Evolutionary conservation across 192 early-diverging fungal genomes (phyloP).

Genomic region (Rhizophagus clarus): DNA sequence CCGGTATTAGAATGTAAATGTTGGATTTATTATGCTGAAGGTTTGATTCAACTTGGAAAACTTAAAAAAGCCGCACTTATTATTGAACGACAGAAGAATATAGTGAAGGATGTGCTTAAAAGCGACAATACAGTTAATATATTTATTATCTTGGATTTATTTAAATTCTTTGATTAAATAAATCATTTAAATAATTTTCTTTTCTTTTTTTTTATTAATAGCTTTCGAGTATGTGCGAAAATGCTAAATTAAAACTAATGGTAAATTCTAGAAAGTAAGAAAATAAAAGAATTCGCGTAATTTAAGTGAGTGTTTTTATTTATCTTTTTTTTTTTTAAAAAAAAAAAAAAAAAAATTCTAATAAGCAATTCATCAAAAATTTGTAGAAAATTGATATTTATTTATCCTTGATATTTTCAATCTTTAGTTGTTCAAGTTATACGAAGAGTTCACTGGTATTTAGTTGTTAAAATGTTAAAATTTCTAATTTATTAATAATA

Average conservation of each 20-base stretch:
- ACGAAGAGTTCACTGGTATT: too few species aligned
- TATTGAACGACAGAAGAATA: slow-evolving; percentile 28
- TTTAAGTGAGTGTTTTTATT: too few species aligned
- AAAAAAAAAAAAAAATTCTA: too few species aligned
- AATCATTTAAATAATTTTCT: background rate
- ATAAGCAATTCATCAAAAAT: too few species aligned
- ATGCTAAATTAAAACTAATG: slow-evolving; percentile 13
- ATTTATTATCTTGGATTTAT: background rate
- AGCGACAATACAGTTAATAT: background rate
- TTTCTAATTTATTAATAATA: too few species aligned
- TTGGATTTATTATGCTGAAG: slow-evolving; percentile 52
- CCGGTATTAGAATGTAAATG: slow-evolving; percentile 45
- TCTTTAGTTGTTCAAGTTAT: too few species aligned
- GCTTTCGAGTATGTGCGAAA: slow-evolving; percentile 15
- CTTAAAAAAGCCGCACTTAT: slow-evolving; percentile 35
- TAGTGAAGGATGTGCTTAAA: slow-evolving; percentile 9
- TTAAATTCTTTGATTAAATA: background rate
- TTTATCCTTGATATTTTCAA: too few species aligned
- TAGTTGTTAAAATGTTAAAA: too few species aligned
- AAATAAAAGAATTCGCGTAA: too few species aligned
- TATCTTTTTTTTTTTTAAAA: too few species aligned
- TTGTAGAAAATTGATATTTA: too few species aligned
- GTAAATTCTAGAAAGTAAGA: background rate
- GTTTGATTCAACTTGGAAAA: slow-evolving; percentile 38
- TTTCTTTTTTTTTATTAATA: background rate